A percentile compares a stretch with the other conserved stretches of the same genome.
Conservation (phyloP, 805 yeast genomes). For the Starmerella tilneyi region DNA sequence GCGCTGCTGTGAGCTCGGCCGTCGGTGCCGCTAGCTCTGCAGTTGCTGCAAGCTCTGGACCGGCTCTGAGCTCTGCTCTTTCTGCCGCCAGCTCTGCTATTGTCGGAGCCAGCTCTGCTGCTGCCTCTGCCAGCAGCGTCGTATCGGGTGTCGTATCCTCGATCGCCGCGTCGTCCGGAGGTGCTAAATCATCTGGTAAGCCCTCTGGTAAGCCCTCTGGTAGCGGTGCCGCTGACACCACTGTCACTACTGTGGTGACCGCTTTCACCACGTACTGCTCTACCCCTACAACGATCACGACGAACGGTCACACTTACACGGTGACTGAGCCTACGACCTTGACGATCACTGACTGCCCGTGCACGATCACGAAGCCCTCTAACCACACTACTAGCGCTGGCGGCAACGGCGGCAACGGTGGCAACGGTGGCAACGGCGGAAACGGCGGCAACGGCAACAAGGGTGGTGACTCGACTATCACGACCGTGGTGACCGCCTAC, state of each 20-base stretch:
- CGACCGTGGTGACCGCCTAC: not conserved
- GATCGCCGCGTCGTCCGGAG: not conserved
- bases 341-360: constrained; percentile 22
- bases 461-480: constrained; percentile 2
- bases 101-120: constrained; percentile 35
- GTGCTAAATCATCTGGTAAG: not conserved
- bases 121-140: constrained; percentile 25
- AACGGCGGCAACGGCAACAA: not conserved
- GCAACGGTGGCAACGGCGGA: not conserved
- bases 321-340: constrained; percentile 11
- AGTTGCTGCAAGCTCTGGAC: constrained; percentile 16
- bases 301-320: constrained; percentile 13
- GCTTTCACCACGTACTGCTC: constrained; percentile 4
- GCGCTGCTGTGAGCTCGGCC: constrained; percentile 14
- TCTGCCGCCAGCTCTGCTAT: constrained; percentile 27
- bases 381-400: not conserved
- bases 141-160: constrained; percentile 22
- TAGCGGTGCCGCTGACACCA: not conserved
- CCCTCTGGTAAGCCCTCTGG: not conserved
- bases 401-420: not conserved
- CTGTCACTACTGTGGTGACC: not conserved
- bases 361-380: constrained; percentile 11
- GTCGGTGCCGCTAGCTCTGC: constrained; percentile 11
- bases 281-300: constrained; percentile 7
- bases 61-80: constrained; percentile 26